Evolutionary conservation across 306 rosid species (phyloP).

Genomic region (Lablab purpureus): DNA sequence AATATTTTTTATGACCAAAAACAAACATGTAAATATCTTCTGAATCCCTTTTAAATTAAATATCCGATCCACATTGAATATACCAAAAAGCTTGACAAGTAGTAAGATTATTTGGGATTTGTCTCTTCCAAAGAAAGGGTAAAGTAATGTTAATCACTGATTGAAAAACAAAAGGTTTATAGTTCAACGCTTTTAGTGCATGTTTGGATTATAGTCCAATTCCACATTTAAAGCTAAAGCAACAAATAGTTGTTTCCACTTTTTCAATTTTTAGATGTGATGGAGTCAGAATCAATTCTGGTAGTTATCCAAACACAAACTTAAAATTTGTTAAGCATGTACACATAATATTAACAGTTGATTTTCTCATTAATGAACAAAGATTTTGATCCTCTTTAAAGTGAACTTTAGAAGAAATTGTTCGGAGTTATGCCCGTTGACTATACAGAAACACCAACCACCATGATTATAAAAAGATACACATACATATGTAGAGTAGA

Average conservation of each 20-base stretch:
- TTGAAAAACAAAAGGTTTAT: not conserved
- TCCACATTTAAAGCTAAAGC: too few species aligned
- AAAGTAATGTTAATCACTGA: not conserved
- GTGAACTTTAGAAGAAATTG: not conserved
- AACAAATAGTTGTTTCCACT: too few species aligned
- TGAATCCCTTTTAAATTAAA: constrained; percentile 5
- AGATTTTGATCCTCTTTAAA: not conserved
- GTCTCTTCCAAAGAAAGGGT: not conserved
- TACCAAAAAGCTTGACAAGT: not conserved
- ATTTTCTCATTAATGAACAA: not conserved
- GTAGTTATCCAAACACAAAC: too few species aligned
- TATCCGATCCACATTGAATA: not conserved
- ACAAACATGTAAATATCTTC: not conserved
- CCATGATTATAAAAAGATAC: not conserved
- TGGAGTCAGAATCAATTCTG: too few species aligned
- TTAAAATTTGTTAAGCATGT: not conserved
- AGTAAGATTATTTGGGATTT: not conserved
- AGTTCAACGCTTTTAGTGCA: not conserved
- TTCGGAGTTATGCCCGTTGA: not conserved
- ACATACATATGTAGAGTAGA: not conserved
- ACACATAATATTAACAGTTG: not conserved
- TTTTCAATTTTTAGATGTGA: too few species aligned
- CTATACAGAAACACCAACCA: not conserved
- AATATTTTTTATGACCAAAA: not conserved
- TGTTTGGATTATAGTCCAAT: too few species aligned